Evolutionary conservation across 495 filamentous ascomycete species (phyloP).

Genomic region (Xylaria longipes): DNA sequence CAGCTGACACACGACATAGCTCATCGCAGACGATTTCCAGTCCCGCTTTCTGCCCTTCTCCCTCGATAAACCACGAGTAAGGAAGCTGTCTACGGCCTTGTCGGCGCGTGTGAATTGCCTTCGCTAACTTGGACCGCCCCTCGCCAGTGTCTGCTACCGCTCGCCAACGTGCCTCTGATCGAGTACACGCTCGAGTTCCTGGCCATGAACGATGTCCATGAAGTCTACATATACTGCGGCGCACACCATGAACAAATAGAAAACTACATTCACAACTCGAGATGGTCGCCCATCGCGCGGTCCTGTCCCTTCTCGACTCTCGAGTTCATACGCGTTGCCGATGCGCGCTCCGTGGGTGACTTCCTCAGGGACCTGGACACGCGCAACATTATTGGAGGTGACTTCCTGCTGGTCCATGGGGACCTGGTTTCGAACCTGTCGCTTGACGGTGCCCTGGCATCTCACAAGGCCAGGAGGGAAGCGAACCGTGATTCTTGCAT

Average conservation of each 20-base stretch:
- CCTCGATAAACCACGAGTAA: constrained; percentile 84
- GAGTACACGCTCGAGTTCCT: constrained; percentile 98
- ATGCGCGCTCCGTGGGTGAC: constrained; percentile 84
- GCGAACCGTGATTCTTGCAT: constrained; percentile 95
- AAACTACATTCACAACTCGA: constrained; percentile 69
- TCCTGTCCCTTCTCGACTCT: constrained; percentile 86
- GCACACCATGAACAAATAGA: constrained; percentile 91
- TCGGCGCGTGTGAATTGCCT: neutral
- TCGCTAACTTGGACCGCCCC: constrained; percentile 19
- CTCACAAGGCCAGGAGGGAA: constrained; percentile 80
- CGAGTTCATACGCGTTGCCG: constrained; percentile 84
- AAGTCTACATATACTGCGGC: constrained; percentile 90
- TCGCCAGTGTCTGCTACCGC: constrained; percentile 83
- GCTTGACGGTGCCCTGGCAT: constrained; percentile 77
- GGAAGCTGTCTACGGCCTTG: constrained; percentile 32
- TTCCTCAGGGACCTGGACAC: constrained; percentile 93
- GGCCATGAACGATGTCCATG: constrained; percentile 88
- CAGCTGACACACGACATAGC: constrained; percentile 46
- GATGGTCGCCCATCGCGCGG: constrained; percentile 51
- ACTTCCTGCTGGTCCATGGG: constrained; percentile 92
- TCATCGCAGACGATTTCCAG: constrained; percentile 93
- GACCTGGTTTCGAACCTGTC: constrained; percentile 92
- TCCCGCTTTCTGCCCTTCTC: constrained; percentile 90
- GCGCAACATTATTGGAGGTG: constrained; percentile 81
- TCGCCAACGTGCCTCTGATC: constrained; percentile 93